Evolutionary conservation across 768 basidiomycete species (phyloP).

Genomic region (Exidia glandulosa): DNA sequence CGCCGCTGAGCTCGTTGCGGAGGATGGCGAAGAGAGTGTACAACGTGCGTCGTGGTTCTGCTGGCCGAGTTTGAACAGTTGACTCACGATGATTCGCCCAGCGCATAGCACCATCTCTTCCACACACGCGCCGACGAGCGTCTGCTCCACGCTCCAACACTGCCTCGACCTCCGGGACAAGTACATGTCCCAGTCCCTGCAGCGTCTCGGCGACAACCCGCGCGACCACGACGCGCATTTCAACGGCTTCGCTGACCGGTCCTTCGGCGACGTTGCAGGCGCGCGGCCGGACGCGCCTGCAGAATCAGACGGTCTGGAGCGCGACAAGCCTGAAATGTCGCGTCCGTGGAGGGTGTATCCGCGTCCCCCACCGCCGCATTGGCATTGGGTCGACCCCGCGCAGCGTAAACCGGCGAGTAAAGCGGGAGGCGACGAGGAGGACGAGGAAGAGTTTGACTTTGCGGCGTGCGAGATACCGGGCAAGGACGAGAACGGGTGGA

Average conservation of each 20-base stretch:
- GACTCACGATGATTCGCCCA: conserved; percentile 4
- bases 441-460: conserved; percentile 50
- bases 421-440: conserved; percentile 5
- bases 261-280: conserved; percentile 51
- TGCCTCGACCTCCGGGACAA: conserved; percentile 93
- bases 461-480: conserved; percentile 67
- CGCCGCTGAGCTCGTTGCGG: background rate
- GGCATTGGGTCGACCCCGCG: conserved; percentile 61
- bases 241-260: conserved; percentile 45
- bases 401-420: conserved; percentile 4
- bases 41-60: conserved; percentile 1
- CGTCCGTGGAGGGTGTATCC: conserved; percentile 85
- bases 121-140: conserved; percentile 33
- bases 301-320: conserved; percentile 12
- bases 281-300: conserved; percentile 51
- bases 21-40: conserved; percentile 11
- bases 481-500: conserved; percentile 38
- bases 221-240: conserved; percentile 79
- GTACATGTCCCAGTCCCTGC: conserved; percentile 79
- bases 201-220: conserved; percentile 92
- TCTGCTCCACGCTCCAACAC: conserved; percentile 64
- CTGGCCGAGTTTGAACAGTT: conserved; percentile 15
- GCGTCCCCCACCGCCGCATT: conserved; percentile 86
- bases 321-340: conserved; percentile 16
- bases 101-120: conserved; percentile 24